Base-by-base conservation (phyloP, 306 rosid species). In the Casuarina cunninghamiana region DNA sequence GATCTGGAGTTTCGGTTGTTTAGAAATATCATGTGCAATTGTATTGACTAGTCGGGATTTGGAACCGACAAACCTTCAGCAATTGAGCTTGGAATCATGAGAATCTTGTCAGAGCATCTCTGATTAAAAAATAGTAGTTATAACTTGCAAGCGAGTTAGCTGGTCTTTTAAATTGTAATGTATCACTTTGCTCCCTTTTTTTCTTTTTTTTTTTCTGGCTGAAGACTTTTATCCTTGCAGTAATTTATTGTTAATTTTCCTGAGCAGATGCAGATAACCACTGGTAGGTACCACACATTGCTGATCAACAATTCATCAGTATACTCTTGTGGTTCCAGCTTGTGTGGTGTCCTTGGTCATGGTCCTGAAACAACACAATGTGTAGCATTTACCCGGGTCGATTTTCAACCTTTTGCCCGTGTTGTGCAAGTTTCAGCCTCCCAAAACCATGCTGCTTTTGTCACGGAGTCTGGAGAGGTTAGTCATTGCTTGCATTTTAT, bases 331-430 rank as follows among this genome's bases (percentile, higher is more conserved):
- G 98, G 97, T 80, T 90, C 92, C 78, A 85, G 92, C 69, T 89
- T 92, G 83, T 92, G 92, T 77, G 97, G 98, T 57, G 93, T 90
- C 78, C 97, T 94, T 73, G 98, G 98, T 77, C 97, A 94, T 77
- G 98, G 97, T 26, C 77, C 89, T 43, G 92, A 89, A 83, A 86
- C 93, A 63, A 94, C 93, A 54, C 97, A 84, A 82, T 88, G 92
- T 84, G 92, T 88, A 55, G 77, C 95, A 35, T 86, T 94, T 76
- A 90, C 93, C 32, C 87, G 84, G 78, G 86, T 94, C 48, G 80
- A 72, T 54, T 87, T 92, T 78, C 97, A 97, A 53, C 82, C 87
- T 77, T 78, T 82, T 82, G 89, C 87, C 3, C 81, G 80, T 3
- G 92, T 94, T 44, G 84, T 75, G 71, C 98, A 90, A 78, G 97